Base-by-base conservation (phyloP, 371 early-diverging fungal species). In the Haplosporangium sp. region DNA sequence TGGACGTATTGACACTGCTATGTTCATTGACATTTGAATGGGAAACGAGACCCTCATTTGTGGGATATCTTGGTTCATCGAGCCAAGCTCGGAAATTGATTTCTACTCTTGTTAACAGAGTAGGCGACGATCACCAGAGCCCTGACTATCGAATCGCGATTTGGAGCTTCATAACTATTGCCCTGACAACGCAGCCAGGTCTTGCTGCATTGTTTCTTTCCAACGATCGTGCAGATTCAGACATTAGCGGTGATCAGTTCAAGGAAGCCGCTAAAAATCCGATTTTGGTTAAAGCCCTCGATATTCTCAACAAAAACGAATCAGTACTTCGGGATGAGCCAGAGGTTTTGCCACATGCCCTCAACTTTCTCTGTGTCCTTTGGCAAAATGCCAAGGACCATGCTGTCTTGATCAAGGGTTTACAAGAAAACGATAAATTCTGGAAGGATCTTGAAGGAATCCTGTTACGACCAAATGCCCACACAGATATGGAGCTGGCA, bases 311-410 rank as follows among this genome's bases (percentile, higher is more conserved):
- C 50, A 56, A 37, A 20, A 52, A 55, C 15, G 58, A 69, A 2
- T 42, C 34, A 11, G 52, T 69, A 38, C 55, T 81, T 35, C 19
- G 48, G 15, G 45, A 38, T 0, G 75, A 75, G 17, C 65, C 82
- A 10, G 71, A 71, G 61, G 60, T 72, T 11, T 20, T 81, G 20
- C 82, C 82, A 0, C 82, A 71, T 17, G 72, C 55, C 27, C 75
- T 81, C 17, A 61, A 71, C 35, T 81, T 81, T 65, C 53, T 81
- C 50, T 66, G 75, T 45, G 58, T 68, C 1, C 72, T 81, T 34
- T 81, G 75, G 75, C 65, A 72, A n/a, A 81, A 81, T 35, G 72
- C 82, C 37, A 72, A 75, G 52, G 76, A 81, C 47, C 82, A 81
- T 27, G 65, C 72, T 8, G 48, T 75, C 3, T 39, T 81, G 50